These are phyloP conservation scores for Pythium guiyangense DNA, from an alignment of 352 stramenopile genomes.

Conservation along the genomic window DNA sequence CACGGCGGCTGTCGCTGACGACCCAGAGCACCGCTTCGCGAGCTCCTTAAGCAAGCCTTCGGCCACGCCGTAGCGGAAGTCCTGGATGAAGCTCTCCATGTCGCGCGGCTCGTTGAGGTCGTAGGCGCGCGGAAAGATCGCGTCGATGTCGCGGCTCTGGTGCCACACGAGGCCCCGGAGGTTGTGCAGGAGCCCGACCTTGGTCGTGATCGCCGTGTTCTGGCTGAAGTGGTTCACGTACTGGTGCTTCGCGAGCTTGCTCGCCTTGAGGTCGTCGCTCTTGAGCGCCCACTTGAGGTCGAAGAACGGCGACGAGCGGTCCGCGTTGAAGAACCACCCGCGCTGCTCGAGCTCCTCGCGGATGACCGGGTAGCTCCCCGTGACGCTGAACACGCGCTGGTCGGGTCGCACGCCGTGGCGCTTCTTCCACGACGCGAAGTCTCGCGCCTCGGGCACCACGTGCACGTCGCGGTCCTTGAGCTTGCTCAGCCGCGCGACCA, in stretches of 20 bases:
- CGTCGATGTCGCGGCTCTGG: conserved; percentile 72
- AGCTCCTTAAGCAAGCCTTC: conserved; percentile 82
- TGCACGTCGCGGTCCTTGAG: conserved; percentile 63
- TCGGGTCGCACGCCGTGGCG: conserved; percentile 68
- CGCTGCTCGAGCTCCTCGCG: conserved; percentile 84
- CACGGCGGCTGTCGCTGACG: conserved; percentile 10
- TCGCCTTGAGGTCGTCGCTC: conserved; percentile 74
- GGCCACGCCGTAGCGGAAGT: conserved; percentile 85
- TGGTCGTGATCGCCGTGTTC: conserved; percentile 91
- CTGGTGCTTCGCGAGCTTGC: conserved; percentile 81
- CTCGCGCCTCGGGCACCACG: conserved; percentile 62
- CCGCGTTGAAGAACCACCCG: conserved; percentile 87
- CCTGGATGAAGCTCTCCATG: conserved; percentile 87
- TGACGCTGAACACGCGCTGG: conserved; percentile 89
- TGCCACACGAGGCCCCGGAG: conserved; percentile 78
- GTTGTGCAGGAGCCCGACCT: conserved; percentile 86
- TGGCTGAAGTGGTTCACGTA: conserved; percentile 90
- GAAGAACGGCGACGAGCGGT: conserved; percentile 83
- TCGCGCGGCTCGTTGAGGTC: conserved; percentile 83
- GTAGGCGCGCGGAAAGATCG: conserved; percentile 87
- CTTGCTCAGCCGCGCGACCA: conserved; percentile 73
- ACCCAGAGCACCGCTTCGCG: conserved; percentile 19
- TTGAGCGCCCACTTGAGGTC: conserved; percentile 92
- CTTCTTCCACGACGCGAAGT: conserved; percentile 90
- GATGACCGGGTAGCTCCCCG: conserved; percentile 91